Evolutionary conservation across 2,329 filamentous ascomycete species (phyloP).

Genomic region (Nigrograna mackinnonii): DNA sequence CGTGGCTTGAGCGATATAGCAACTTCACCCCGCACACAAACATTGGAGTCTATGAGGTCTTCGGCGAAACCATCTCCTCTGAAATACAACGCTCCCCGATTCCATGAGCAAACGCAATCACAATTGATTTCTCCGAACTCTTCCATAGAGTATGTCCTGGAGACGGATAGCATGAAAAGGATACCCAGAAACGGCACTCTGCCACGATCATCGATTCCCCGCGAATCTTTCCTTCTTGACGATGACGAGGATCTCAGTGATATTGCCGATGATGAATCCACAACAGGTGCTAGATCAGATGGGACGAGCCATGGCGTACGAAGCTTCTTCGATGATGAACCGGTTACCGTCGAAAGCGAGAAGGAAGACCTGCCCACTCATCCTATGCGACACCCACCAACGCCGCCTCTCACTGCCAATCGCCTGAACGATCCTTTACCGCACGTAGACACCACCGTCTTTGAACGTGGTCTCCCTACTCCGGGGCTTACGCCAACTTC

Average conservation of each 20-base stretch:
- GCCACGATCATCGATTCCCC: conserved; percentile 34
- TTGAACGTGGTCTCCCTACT: conserved; percentile 39
- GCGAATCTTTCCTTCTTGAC: conserved; percentile 54
- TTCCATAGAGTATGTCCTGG: conserved; percentile 54
- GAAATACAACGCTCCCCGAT: conserved; percentile 20
- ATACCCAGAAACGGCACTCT: conserved; percentile 49
- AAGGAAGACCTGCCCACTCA: conserved; percentile 31
- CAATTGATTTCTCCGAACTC: conserved; percentile 45
- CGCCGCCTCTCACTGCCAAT: conserved; percentile 47
- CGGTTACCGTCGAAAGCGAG: conserved; percentile 36
- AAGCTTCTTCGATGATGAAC: conserved; percentile 56
- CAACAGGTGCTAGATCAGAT: conserved; percentile 50
- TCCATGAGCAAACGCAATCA: conserved; percentile 14
- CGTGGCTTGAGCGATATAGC: conserved; percentile 53
- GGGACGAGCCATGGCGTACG: conserved; percentile 43
- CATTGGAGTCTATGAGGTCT: conserved; percentile 52
- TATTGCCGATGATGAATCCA: conserved; percentile 51
- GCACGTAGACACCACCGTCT: conserved; percentile 27
- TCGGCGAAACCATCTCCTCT: conserved; percentile 44
- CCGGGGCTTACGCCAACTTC: conserved; percentile 42
- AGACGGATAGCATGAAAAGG: conserved; percentile 55
- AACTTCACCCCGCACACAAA: conserved; percentile 18
- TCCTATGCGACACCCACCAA: conserved; percentile 44
- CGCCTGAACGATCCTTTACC: conserved; percentile 24
- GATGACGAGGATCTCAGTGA: conserved; percentile 61